These are phyloP conservation scores for Ophiocytium majus DNA, from an alignment of 352 stramenopile species.

Conservation along the genomic window DNA sequence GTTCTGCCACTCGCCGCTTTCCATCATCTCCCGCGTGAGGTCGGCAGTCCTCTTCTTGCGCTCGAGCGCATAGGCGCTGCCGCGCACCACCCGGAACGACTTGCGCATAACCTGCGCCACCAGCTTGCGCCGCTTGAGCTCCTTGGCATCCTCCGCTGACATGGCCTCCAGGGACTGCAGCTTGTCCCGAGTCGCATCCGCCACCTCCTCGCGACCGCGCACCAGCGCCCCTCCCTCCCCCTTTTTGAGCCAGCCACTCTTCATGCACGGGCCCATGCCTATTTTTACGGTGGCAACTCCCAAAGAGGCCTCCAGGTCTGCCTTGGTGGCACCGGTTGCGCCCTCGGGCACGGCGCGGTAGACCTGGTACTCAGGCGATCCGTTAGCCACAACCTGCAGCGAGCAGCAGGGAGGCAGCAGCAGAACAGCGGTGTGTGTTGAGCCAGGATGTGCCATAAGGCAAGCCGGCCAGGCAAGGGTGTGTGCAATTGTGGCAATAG, in stretches of 20 bases:
- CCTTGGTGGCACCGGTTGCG: constrained; percentile 33
- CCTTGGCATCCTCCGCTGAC: constrained; percentile 22
- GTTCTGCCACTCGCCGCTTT: constrained; percentile 88
- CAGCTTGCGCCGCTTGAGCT: constrained; percentile 31
- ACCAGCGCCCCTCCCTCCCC: constrained; percentile 27
- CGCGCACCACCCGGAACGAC: constrained; percentile 88
- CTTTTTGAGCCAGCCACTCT: constrained; percentile 50
- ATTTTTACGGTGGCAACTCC: constrained; percentile 37
- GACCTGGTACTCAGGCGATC: constrained; percentile 43
- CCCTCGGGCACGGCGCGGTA: constrained; percentile 23
- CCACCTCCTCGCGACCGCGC: not conserved
- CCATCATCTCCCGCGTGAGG: constrained; percentile 98
- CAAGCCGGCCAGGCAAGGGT: not conserved
- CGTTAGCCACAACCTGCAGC: constrained; percentile 36
- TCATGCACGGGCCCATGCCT: constrained; percentile 49
- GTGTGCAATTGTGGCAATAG: not conserved
- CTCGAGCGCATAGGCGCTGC: constrained; percentile 82
- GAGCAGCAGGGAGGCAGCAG: not conserved
- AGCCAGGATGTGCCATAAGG: not conserved
- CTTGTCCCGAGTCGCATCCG: constrained; percentile 15
- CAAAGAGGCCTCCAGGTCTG: constrained; percentile 32
- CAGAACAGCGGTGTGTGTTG: not conserved
- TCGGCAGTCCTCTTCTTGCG: constrained; percentile 92
- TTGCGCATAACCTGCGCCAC: constrained; percentile 75
- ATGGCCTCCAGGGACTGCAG: not conserved